Evolutionary conservation across 306 rosid species (phyloP), one percentile per base, ranked within the genome.

Genomic region (Rosa chinensis): DNA sequence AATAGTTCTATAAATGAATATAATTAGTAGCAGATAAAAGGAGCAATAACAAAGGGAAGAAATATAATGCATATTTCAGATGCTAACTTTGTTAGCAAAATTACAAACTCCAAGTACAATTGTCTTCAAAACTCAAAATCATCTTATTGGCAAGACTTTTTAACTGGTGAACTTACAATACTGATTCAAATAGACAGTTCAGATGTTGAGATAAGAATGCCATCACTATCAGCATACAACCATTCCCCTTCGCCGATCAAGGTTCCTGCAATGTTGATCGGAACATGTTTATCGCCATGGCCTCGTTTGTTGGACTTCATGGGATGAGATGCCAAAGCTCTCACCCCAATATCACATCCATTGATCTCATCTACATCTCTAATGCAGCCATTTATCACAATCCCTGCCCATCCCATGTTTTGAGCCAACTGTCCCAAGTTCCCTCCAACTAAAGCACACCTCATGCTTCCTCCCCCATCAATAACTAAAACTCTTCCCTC

Each of bases 351-450:
- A 37, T 85, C 87, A 84, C 95, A 93, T 5, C 73, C 88, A 70
- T 86, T 90, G 75, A 91, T 91, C 87, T 93, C 98, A 80, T 89
- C 98, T 5, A 90, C 95, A 78, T 93, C 98, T 85, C 98, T 89
- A 66, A 93, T 50, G 84, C 98, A 93, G 0, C 98, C 98, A 82
- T 91, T 91, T 6, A 93, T 91, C n/a, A 91, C 90, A 48, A 93
- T 81, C 3, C 97, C 98, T 1, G 86, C 73, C 98, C 98, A 93
- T 18, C 93, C 97, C 68, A 21, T 89, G 85, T 43, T 86, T 12
- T 81, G 87, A 44, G 89, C 89, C 81, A 88, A 80, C 76, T 81
- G 84, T 50, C 79, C 91, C 47, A 88, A 44, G 61, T 88, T 88
- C 3, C 91, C 91, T 58, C 91, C 91, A 44, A 88, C 58, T 77